Percentiles rank a stretch among this genome's conserved stretches.
Evolutionary conservation across 768 basidiomycete species (phyloP).

Genomic region (Pulveroboletus sp.): DNA sequence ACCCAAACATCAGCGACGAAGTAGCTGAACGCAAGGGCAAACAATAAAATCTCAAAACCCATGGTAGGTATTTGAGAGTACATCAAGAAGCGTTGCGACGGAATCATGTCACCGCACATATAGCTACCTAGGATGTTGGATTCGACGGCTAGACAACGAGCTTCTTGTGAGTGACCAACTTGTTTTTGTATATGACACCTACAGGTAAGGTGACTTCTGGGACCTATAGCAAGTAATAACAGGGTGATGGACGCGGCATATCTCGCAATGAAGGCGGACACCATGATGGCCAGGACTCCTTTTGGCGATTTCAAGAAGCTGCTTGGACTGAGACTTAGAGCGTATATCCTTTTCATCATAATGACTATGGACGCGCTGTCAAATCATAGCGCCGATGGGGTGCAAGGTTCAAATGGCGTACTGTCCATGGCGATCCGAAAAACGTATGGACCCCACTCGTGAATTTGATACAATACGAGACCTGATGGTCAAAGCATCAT

Average conservation of each 20-base stretch:
- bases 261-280: constrained; percentile 5
- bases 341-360: constrained; percentile 19
- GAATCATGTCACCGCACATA: constrained; percentile 1
- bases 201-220: constrained; percentile 4
- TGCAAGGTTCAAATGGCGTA: background rate
- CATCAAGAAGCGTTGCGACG: background rate
- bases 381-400: background rate
- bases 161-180: background rate
- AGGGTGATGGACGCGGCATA: constrained; percentile 1
- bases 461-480: constrained; percentile 13
- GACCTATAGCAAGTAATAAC: constrained; percentile 10
- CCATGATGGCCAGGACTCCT: constrained; percentile 6
- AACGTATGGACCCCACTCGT: constrained; percentile 10
- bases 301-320: constrained; percentile 7
- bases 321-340: constrained; percentile 3
- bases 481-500: constrained; percentile 1
- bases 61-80: constrained; percentile 7
- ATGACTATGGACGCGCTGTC: constrained; percentile 7
- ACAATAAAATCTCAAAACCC: constrained; percentile 13
- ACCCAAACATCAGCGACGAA: constrained; percentile 3
- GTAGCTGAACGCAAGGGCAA: constrained; percentile 14
- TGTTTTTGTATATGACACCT: background rate
- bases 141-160: background rate
- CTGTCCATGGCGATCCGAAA: constrained; percentile 19
- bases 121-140: background rate